Conservation (phyloP, 2,329 filamentous ascomycete species). For the Beauveria pseudobassiana region DNA sequence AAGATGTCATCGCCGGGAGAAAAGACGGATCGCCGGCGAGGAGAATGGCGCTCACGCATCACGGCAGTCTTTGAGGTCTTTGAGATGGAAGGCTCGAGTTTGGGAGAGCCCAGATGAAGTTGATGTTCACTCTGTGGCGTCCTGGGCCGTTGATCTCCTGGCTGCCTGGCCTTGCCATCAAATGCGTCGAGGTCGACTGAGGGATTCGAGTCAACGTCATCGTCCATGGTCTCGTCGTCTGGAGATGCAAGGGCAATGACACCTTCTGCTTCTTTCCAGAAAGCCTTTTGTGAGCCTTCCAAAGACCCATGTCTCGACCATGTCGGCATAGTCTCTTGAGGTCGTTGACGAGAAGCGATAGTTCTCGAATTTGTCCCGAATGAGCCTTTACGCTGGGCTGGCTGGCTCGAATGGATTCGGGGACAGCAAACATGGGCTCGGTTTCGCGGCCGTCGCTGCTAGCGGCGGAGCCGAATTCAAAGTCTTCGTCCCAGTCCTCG, state of each 20-base stretch:
- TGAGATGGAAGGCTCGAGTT: conserved; percentile 35
- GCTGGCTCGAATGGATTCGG: conserved; percentile 70
- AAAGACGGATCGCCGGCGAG: conserved; percentile 54
- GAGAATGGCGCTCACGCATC: conserved; percentile 44
- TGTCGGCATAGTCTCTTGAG: conserved; percentile 69
- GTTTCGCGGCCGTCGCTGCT: conserved; percentile 29
- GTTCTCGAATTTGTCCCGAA: conserved; percentile 74
- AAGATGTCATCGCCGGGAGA: conserved; percentile 61
- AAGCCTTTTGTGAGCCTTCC: conserved; percentile 47
- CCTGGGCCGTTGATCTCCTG: conserved; percentile 37
- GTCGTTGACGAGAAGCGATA: conserved; percentile 75
- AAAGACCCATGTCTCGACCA: conserved; percentile 60
- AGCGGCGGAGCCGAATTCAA: conserved; percentile 58
- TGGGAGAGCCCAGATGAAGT: conserved; percentile 35
- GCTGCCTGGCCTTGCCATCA: conserved; percentile 37
- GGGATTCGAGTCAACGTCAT: conserved; percentile 29
- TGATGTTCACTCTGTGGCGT: conserved; percentile 36
- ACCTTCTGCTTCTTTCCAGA: conserved; percentile 78
- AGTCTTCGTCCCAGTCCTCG: conserved; percentile 87
- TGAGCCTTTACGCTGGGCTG: conserved; percentile 78
- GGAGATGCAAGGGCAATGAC: conserved; percentile 79
- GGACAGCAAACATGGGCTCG: conserved; percentile 39
- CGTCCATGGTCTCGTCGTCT: conserved; percentile 43
- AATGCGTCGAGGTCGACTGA: conserved; percentile 33
- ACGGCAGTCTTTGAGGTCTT: conserved; percentile 46